These are phyloP conservation scores for Fusarium oxysporum DNA, from an alignment of 2,329 filamentous ascomycete species.

Conservation along the genomic window DNA sequence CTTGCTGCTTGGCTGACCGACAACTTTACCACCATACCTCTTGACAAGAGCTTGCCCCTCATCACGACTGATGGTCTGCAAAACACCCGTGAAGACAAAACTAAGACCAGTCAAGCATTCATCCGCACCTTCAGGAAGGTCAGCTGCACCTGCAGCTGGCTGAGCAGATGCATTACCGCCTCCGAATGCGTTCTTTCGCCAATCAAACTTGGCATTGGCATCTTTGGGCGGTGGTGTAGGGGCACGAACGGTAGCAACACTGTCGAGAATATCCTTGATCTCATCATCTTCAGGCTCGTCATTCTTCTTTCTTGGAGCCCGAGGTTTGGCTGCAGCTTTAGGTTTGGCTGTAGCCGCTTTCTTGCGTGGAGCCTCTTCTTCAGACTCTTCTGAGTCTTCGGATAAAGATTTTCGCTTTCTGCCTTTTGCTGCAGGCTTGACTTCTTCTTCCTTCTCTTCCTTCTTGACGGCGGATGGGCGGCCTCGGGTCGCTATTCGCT, in stretches of 20 bases:
- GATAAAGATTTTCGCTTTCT: conserved; percentile 71
- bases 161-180: conserved; percentile 70
- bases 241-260: conserved; percentile 83
- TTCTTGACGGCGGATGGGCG: conserved; percentile 38
- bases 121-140: conserved; percentile 84
- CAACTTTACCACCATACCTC: conserved; percentile 93
- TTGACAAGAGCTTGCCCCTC: conserved; percentile 90
- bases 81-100: conserved; percentile 94
- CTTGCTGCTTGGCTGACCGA: conserved; percentile 85
- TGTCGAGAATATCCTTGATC: conserved; percentile 83
- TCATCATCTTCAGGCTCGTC: conserved; percentile 76
- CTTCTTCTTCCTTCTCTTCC: conserved; percentile 34
- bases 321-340: conserved; percentile 68
- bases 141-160: conserved; percentile 71
- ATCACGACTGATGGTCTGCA: conserved; percentile 83
- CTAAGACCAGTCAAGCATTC: conserved; percentile 90
- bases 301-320: conserved; percentile 73
- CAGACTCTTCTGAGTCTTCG: conserved; percentile 65
- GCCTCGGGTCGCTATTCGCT: conserved; percentile 63
- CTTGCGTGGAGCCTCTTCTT: conserved; percentile 71
- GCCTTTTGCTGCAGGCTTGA: conserved; percentile 49
- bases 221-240: conserved; percentile 84
- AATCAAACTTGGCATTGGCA: conserved; percentile 82
- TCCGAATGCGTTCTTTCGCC: conserved; percentile 68
- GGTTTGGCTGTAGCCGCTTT: conserved; percentile 69